These are phyloP conservation scores for Aspergillus cristatus DNA, from an alignment of 495 filamentous ascomycete genomes.

Conservation along the genomic window DNA sequence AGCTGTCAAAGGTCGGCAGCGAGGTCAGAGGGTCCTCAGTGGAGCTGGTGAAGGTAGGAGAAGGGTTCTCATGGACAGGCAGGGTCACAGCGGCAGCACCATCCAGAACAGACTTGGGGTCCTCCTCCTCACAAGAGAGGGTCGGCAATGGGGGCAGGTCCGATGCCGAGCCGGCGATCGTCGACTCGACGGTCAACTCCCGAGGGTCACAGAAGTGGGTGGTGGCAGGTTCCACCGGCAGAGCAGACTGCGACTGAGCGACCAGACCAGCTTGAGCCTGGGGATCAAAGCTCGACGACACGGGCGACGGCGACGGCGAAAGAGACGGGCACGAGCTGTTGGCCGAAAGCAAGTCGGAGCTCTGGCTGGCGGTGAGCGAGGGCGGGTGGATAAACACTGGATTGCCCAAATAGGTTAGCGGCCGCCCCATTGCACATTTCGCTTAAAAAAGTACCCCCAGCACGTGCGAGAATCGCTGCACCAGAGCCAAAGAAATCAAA, in stretches of 20 bases:
- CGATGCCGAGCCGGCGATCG: slow-evolving; percentile 40
- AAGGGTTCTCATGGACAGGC: slow-evolving; percentile 39
- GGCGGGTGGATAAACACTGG: slow-evolving; percentile 75
- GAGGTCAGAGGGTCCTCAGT: slow-evolving; percentile 45
- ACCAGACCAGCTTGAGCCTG: slow-evolving; percentile 54
- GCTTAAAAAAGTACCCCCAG: too few species aligned
- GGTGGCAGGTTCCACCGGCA: slow-evolving; percentile 23
- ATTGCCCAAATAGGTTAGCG: slow-evolving; percentile 11
- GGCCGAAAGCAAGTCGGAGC: slow-evolving; percentile 64
- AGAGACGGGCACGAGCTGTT: slow-evolving; percentile 69
- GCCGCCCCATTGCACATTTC: slow-evolving; percentile 10
- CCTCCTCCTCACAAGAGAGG: slow-evolving; percentile 62
- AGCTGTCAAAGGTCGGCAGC: slow-evolving; percentile 71
- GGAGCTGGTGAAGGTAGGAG: slow-evolving; percentile 39
- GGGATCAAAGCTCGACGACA: slow-evolving; percentile 50
- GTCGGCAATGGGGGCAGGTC: slow-evolving; percentile 65
- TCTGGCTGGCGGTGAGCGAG: slow-evolving; percentile 54
- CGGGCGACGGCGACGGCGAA: slow-evolving; percentile 65
- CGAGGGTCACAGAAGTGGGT: slow-evolving; percentile 87
- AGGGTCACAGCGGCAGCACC: slow-evolving; percentile 54
- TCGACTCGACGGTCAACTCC: slow-evolving; percentile 71
- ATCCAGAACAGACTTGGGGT: slow-evolving; percentile 60
- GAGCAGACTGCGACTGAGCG: slow-evolving; percentile 52
- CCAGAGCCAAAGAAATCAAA: too few species aligned
- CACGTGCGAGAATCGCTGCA: too few species aligned